These are phyloP conservation scores for Lichtheimia hyalospora DNA, from an alignment of 371 early-diverging fungal genomes.

Conservation along the genomic window DNA sequence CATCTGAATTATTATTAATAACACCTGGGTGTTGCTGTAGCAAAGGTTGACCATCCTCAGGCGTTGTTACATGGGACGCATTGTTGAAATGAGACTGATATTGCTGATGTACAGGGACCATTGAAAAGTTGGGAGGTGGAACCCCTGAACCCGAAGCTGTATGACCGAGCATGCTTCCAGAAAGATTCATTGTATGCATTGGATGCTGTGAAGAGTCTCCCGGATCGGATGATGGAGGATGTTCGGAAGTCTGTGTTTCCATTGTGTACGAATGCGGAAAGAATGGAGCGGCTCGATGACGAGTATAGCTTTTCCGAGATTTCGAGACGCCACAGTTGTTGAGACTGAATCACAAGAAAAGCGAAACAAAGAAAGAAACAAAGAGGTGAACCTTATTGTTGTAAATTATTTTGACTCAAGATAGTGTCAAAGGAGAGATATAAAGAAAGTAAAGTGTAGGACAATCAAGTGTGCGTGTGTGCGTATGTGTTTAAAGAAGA, in stretches of 20 bases:
- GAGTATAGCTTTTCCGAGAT: constrained; percentile 2
- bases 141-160: constrained; percentile 7
- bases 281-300: constrained; percentile 1
- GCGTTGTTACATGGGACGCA: constrained; percentile 13
- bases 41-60: constrained; percentile 16
- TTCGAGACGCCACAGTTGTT: neutral
- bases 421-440: too few species aligned
- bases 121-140: constrained; percentile 6
- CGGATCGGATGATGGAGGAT: constrained; percentile 12
- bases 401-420: too few species aligned
- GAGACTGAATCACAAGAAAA: too few species aligned
- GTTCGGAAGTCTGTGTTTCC: constrained; percentile 14
- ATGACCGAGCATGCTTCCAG: constrained; percentile 1
- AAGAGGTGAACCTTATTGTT: too few species aligned
- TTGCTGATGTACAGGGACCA: constrained; percentile 4
- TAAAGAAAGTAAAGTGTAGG: too few species aligned
- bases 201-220: constrained; percentile 2
- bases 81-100: constrained; percentile 7
- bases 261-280: constrained; percentile 2
- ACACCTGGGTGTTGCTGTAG: constrained; percentile 3
- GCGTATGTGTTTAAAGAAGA: too few species aligned
- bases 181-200: constrained; percentile 2
- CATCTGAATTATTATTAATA: neutral
- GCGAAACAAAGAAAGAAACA: too few species aligned
- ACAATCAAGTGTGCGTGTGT: too few species aligned